phyloP scores from a whole-genome alignment of 2,329 filamentous ascomycete species.

The Dothideomycetes sp. region DNA sequence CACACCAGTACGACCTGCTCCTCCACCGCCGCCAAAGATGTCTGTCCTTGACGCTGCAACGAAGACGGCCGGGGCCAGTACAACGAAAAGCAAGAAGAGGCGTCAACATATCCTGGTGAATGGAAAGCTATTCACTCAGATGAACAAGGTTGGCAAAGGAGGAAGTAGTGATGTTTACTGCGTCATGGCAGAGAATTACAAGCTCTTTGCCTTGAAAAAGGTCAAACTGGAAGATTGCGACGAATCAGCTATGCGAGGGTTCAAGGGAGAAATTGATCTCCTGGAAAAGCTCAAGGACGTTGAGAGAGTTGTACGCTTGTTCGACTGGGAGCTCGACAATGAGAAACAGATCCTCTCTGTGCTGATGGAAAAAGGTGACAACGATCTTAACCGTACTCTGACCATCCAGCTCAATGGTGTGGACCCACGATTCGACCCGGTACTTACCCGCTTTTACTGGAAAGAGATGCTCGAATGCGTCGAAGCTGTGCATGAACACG shows the following conservation, averaged over 20 bases:
- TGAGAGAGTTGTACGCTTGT: slow-evolving; percentile 80
- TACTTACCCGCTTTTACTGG: slow-evolving; percentile 96
- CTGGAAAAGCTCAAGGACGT: slow-evolving; percentile 71
- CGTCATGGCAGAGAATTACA: slow-evolving; percentile 93
- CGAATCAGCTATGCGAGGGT: slow-evolving; percentile 70
- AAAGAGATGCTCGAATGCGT: slow-evolving; percentile 98
- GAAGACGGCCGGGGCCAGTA: slow-evolving; percentile 66
- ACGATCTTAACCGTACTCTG: slow-evolving; percentile 81
- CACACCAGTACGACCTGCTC: slow-evolving; percentile 63
- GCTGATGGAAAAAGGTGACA: slow-evolving; percentile 94
- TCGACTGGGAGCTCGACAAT: slow-evolving; percentile 87
- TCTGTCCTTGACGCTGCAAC: slow-evolving; percentile 88
- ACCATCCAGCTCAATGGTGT: slow-evolving; percentile 57
- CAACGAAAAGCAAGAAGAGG: slow-evolving; percentile 63
- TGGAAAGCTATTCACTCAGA: slow-evolving; percentile 76
- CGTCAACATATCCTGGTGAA: slow-evolving; percentile 81
- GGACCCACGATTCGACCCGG: slow-evolving; percentile 68
- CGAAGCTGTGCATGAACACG: slow-evolving; percentile 72
- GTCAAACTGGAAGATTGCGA: slow-evolving; percentile 88
- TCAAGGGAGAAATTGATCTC: slow-evolving; percentile 91
- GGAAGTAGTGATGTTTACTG: slow-evolving; percentile 92
- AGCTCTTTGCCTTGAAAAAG: slow-evolving; percentile 86
- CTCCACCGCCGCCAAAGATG: slow-evolving; percentile 85
- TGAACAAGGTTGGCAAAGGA: slow-evolving; percentile 84
- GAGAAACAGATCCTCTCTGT: slow-evolving; percentile 82